Percentiles rank a stretch among this genome's conserved stretches.
phyloP scores from a whole-genome alignment of 441 rosid genomes.

The Breynia disticha region DNA sequence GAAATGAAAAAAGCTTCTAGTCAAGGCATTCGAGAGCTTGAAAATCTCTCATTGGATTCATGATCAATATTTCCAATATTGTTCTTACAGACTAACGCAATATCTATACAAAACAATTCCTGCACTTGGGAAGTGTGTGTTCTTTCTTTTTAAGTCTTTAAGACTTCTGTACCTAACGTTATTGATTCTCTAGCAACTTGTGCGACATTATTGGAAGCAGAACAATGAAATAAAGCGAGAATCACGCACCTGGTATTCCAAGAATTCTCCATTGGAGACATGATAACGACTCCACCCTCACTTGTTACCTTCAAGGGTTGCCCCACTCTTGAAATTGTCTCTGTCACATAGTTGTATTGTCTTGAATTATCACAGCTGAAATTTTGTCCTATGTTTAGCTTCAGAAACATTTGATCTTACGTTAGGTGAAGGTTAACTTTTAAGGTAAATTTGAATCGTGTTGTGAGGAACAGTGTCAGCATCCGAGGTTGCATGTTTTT shows the following conservation, averaged over 20 bases:
- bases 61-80: slow-evolving; percentile 6
- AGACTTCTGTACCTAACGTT: too few relatives aligned
- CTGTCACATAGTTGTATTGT: background rate
- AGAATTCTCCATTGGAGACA: background rate
- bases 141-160: too few relatives aligned
- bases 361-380: background rate
- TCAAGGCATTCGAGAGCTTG: slow-evolving; percentile 38
- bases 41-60: slow-evolving; percentile 50
- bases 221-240: too few relatives aligned
- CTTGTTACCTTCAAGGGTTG: background rate
- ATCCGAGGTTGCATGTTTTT: too few relatives aligned
- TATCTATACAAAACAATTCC: too few relatives aligned
- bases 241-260: background rate
- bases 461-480: too few relatives aligned
- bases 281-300: background rate
- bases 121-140: too few relatives aligned
- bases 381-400: background rate
- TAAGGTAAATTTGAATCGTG: too few relatives aligned
- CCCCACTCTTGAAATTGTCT: background rate
- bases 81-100: background rate
- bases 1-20: slow-evolving; percentile 86
- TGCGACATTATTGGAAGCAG: too few relatives aligned
- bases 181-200: too few relatives aligned
- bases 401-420: background rate
- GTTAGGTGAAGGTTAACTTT: too few relatives aligned